These are phyloP conservation scores for Lasiodiplodia hormozganensis DNA, from an alignment of 2,329 filamentous ascomycete genomes.

Conservation along the genomic window DNA sequence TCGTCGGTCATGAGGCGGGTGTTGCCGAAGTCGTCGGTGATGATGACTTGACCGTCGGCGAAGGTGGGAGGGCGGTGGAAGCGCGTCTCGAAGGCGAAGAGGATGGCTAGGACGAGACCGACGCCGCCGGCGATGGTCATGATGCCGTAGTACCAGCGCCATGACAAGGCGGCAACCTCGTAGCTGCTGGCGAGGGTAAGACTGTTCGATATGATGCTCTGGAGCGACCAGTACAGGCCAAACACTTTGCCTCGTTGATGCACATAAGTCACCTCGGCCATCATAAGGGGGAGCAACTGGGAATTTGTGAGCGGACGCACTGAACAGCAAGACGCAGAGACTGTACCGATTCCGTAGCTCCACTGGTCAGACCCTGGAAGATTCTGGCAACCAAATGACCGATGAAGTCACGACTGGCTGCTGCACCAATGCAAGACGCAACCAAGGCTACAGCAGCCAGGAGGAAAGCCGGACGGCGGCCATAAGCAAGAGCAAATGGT, in stretches of 20 bases:
- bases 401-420: background rate
- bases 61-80: constrained; percentile 46
- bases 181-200: constrained; percentile 48
- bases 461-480: constrained; percentile 48
- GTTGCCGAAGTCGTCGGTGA: constrained; percentile 51
- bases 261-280: constrained; percentile 51
- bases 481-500: constrained; percentile 48
- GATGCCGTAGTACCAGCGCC: constrained; percentile 54
- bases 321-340: too few species aligned
- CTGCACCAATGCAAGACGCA: constrained; percentile 24
- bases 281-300: constrained; percentile 49
- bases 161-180: constrained; percentile 44
- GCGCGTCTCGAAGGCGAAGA: constrained; percentile 50
- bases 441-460: constrained; percentile 47
- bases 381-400: background rate
- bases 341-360: background rate
- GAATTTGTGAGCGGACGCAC: constrained; percentile 38
- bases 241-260: constrained; percentile 48
- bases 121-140: constrained; percentile 45
- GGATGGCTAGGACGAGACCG: constrained; percentile 45
- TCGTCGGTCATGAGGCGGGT: constrained; percentile 43
- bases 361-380: background rate
- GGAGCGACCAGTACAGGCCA: constrained; percentile 49
- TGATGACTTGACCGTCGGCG: constrained; percentile 44
- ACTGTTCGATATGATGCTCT: constrained; percentile 44